Evolutionary conservation across 805 yeast species (phyloP), one percentile per base, ranked within the genome.

Genomic region (Torulaspora delbrueckii): DNA sequence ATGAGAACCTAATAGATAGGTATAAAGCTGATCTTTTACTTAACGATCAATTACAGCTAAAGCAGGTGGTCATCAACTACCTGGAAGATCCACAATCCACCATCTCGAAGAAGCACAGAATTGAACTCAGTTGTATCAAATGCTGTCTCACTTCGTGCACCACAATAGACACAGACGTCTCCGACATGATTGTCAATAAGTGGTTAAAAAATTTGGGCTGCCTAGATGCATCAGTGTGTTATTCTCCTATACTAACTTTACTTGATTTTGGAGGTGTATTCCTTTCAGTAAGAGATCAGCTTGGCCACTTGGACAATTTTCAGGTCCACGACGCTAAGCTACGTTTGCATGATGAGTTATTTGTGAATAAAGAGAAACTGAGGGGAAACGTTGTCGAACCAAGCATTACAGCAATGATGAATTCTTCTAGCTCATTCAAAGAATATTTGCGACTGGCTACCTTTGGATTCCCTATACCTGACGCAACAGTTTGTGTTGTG

Each of bases 221-320:
- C 58, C 76, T 72, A 44, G 78, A 77, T 43, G 83, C 95, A 0
- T 75, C 84, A 30, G 78, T 79, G 42, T 86, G 88, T 4, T 83
- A 89, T 24, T 82, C 96, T 0, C 99, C 99, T 0, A 77, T 93
- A 72, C 71, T 93, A 36, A 85, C 96, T 0, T 69, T 93, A 40
- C 79, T 86, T 52, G 99, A 93, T 60, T 95, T 89, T 58, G 99
- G 99, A 27, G 99, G 99, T 2, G 86, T 91, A 79, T 89, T 90
- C 9, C 80, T 93, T 5, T 81, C 97, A 1, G 78, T 89, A 75
- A 75, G 95, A 53, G 99, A 93, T 63, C 91, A 96, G 88, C 69
- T 90, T 12, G 67, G 67, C 5, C 52, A 54, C 16, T 18, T 62
- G 26, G 63, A 60, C 5, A 64, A 64, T 31, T 64, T 60, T 27